Conservation (phyloP, 164 flowering plant species). For the grape (Vitis vinifera) region ASM3070453v1 NC_081810.1:262001-262500, state of each 20-base stretch:
- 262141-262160: too few relatives aligned
- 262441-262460: conserved; percentile 64
- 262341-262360: background rate
- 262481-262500: conserved; percentile 46
- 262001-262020: too few relatives aligned
- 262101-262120: too few relatives aligned
- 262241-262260: background rate
- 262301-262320: too few relatives aligned
- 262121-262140: too few relatives aligned
- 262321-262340: background rate
- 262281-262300: background rate
- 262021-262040: too few relatives aligned
- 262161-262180: too few relatives aligned
- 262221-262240: background rate
- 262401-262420: conserved; percentile 69
- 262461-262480: conserved; percentile 46
- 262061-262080: too few relatives aligned
- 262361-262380: conserved; percentile 8
- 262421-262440: conserved; percentile 47
- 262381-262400: conserved; percentile 74
- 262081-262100: too few relatives aligned
- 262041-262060: too few relatives aligned
- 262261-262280: background rate
- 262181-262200: too few relatives aligned
- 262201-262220: too few relatives aligned